Evolutionary conservation across 2,329 filamentous ascomycete species (phyloP), one percentile per base, ranked within the genome.

Genomic region (Alternaria viburni): DNA sequence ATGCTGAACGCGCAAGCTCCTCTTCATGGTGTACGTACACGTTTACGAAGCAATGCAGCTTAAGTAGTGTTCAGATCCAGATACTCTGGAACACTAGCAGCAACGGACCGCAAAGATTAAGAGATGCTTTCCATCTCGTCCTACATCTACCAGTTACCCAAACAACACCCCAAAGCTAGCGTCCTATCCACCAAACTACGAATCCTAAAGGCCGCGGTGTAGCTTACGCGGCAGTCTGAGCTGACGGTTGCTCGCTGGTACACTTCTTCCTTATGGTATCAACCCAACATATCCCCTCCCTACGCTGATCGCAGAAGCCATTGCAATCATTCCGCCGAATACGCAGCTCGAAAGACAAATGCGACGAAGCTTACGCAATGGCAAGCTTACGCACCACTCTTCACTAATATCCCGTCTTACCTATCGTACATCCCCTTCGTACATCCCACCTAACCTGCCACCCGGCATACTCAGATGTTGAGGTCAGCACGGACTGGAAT

Each of bases 1-100:
- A 1, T 11, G n/a, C 36, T 11, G 1, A 41, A 2, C 36, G 0
- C 36, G 3, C n/a, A 0, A 0, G 15, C 36, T 17, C 5, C 36
- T 2, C n/a, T 0, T 17, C 36, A 9, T 3, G 36, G 0, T 17
- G 5, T 41, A 41, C 32, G 32, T 41, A 15, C n/a, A 36, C 9
- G 32, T 36, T 9, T 36, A 36, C 32, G 32, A 41, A 41, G 4
- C 32, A 41, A 41, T 41, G 4, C 32, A 41, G 15, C 8, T 41
- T 3, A n/a, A n/a, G 2, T 10, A 17, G 32, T 17, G 3, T 17
- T 15, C 2, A n/a, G 0, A 5, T 41, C 9, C 4, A 17, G 0
- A 41, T 41, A 17, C 3, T 3, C 3, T 0, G 32, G 32, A 1
- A 41, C 32, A 41, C 32, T 41, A 41, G 32, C 15, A 9, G 32